phyloP scores from a whole-genome alignment of 441 rosid genomes.

The Arabidopsis hybrid region DNA sequence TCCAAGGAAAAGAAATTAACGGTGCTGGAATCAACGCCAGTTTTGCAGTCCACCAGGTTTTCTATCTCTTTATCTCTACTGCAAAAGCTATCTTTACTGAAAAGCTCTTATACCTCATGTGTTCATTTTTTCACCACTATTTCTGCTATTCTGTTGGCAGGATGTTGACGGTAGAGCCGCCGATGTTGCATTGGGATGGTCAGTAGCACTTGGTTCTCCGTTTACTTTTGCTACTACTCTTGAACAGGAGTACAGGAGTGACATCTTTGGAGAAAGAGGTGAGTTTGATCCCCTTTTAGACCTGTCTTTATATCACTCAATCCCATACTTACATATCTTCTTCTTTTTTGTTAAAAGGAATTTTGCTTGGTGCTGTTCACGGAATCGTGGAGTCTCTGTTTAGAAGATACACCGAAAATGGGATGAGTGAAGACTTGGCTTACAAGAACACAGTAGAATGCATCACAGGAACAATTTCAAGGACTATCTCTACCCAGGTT shows the following conservation, averaged over 20 bases:
- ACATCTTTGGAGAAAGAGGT: constrained; percentile 98
- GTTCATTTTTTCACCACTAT: not conserved
- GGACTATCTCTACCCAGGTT: constrained; percentile 86
- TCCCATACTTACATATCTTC: constrained; percentile 1
- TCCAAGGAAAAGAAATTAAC: constrained; percentile 93
- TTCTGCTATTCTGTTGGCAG: constrained; percentile 43
- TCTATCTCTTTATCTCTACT: constrained; percentile 8
- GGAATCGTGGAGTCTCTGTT: constrained; percentile 91
- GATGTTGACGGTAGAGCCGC: constrained; percentile 97
- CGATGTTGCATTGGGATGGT: constrained; percentile 95
- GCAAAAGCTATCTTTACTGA: not conserved
- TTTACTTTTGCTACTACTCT: constrained; percentile 94
- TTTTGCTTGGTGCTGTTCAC: constrained; percentile 95
- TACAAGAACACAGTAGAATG: constrained; percentile 95
- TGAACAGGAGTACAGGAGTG: constrained; percentile 97
- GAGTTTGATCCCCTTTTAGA: constrained; percentile 21
- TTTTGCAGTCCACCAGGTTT: constrained; percentile 94
- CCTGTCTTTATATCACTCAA: not conserved
- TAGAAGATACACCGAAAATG: constrained; percentile 87
- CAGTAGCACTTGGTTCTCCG: constrained; percentile 97
- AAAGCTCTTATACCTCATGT: not conserved
- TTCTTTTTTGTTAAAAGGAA: constrained; percentile 55
- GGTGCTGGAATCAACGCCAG: constrained; percentile 98
- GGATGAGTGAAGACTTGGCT: constrained; percentile 82
- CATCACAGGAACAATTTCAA: constrained; percentile 84